Evolutionary conservation across 257 asterid genomes (phyloP), one percentile per base, ranked within the genome.

Genomic region (Solanum phureja): DNA sequence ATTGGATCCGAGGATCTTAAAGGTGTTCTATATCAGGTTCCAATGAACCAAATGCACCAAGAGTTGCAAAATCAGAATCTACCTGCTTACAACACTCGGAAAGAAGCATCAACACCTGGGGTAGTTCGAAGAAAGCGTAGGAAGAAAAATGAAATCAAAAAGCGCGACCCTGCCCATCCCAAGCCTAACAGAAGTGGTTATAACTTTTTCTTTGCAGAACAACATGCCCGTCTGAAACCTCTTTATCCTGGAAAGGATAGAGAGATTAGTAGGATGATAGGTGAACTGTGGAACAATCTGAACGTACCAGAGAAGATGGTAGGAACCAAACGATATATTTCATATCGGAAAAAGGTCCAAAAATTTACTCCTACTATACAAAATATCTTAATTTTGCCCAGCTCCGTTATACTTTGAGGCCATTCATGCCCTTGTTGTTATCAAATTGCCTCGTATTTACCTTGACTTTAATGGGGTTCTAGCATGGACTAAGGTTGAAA

Each of bases 111-210:
- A 24, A 83, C 92, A 46, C 73, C 90, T 21, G 91, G 87, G 46
- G 86, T 40, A 23, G 90, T 90, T 11, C 94, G 95, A 44, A 93
- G 98, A 14, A 94, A 89, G 83, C 93, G 98, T 23, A 90, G 98
- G 90, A 95, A 94, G 93, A 97, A 95, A 89, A 90, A 91, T 2
- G 98, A 95, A 83, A 95, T 93, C 19, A 88, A 90, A 83, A 95
- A 88, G 90, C 81, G 98, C 86, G 98, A 97, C 86, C 99, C 99
- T 1, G 90, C 90, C n/a, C 98, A 93, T 89, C 99, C 99, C 0
- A 97, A 95, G 91, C 94, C 98, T n/a, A 97, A 94, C 62, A 81
- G 98, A 90, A 97, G 99, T 13, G 98, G 98, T 2, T 97, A 97
- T 89, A 97, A 95, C 85, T 97, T 95, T 87, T 97, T 95, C 98